Base-by-base conservation (phyloP, 345 rosid genomes). In the Populus simonii region DNA sequence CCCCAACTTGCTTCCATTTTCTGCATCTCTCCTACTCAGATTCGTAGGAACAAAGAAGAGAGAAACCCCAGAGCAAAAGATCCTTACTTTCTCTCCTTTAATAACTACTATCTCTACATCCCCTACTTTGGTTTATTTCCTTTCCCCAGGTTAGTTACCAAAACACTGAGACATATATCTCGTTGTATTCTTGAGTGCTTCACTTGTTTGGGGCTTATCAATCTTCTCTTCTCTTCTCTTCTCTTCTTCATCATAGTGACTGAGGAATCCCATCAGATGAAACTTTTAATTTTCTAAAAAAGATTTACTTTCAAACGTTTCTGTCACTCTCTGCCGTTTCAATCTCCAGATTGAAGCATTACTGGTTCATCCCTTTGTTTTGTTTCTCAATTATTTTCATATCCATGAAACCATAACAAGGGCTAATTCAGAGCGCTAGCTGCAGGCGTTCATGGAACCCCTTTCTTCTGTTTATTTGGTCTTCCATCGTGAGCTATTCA, bases 101-200 rank as follows among this genome's bases (percentile, higher is more conserved):
- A 45, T 77, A 61, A 74, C 74, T 78, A 55, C 69, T 61, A 72
- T 71, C 78, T 68, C 71, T 72, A 67, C 47, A 25, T 61, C 31
- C 45, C 57, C 47, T 53, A 65, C 70, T 51, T 69, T 49, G 74
- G 63, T 59, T 74, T 66, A 72, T 80, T 81, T 65, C 79, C 75
- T 77, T n/a, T n/a, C 53, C 84, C 68, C 74, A 87, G 90, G 86
- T 87, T 86, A 83, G 86, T 82, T 71, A 65, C 76, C 76, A 72
- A 80, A 74, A 75, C 23, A 80, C 77, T 80, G 70, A 87, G 79
- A 87, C 87, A 85, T 31, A 76, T 72, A 73, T 85, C 76, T 67
- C 72, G 23, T 66, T 20, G 23, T 71, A 76, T 72, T 62, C 75
- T 68, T 71, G 76, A 67, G 72, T 86, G 88, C 83, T 89, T 81